Conservation (phyloP, 2,329 filamentous ascomycete species). For the Fusarium oxysporum region DNA sequence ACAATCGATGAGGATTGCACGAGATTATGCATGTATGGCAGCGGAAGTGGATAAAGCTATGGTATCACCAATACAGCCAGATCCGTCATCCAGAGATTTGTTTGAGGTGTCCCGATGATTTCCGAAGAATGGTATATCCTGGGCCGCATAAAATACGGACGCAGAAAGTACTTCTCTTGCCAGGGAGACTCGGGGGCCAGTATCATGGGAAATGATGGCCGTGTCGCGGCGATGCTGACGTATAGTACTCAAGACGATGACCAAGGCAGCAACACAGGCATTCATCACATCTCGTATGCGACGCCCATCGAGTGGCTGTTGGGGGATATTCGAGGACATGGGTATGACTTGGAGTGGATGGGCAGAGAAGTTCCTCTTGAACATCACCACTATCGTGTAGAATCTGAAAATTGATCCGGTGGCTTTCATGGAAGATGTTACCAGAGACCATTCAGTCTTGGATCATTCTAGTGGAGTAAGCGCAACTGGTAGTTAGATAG, state of each 20-base stretch:
- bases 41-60: not conserved
- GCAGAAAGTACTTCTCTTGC: not conserved
- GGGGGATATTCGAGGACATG: not conserved
- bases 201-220: not conserved
- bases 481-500: fast-evolving
- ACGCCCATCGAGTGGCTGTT: constrained; percentile 24
- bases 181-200: constrained; percentile 3
- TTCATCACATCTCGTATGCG: not conserved
- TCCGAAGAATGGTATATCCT: constrained; percentile 24
- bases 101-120: not conserved
- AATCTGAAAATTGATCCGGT: too few species aligned
- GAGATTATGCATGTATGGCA: not conserved
- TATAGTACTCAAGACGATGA: fast-evolving
- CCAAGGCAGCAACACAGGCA: fast-evolving
- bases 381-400: not conserved
- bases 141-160: not conserved
- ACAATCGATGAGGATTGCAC: not conserved
- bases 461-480: not conserved
- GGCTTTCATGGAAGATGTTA: not conserved
- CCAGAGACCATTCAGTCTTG: fast-evolving
- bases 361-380: not conserved
- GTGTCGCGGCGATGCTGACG: not conserved
- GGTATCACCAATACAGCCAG: not conserved
- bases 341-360: constrained; percentile 5
- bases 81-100: not conserved